Conservation (phyloP, 176 grass and related monocot species). For the bread wheat (Triticum aestivum) region IWGSC_CS_RefSeq_v2.1 NC_057800.1:659616341-659616840, state of each 20-base stretch:
- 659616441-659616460: slow-evolving; percentile 72
- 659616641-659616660: background rate
- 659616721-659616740: background rate
- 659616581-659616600: background rate
- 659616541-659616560: background rate
- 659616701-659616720: background rate
- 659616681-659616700: background rate
- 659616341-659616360: slow-evolving; percentile 6
- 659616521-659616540: background rate
- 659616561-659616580: background rate
- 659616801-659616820: background rate
- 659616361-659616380: slow-evolving; percentile 25
- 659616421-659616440: slow-evolving; percentile 90
- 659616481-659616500: background rate
- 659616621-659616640: background rate
- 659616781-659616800: background rate
- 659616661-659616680: background rate
- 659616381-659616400: slow-evolving; percentile 67
- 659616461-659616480: slow-evolving; percentile 40
- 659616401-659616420: slow-evolving; percentile 98
- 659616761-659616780: background rate
- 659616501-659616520: background rate
- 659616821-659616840: background rate
- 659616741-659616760: background rate
- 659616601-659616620: background rate